phyloP scores from a whole-genome alignment of 1,284 basidiomycete species.

The Ganoderma boninense region DNA sequence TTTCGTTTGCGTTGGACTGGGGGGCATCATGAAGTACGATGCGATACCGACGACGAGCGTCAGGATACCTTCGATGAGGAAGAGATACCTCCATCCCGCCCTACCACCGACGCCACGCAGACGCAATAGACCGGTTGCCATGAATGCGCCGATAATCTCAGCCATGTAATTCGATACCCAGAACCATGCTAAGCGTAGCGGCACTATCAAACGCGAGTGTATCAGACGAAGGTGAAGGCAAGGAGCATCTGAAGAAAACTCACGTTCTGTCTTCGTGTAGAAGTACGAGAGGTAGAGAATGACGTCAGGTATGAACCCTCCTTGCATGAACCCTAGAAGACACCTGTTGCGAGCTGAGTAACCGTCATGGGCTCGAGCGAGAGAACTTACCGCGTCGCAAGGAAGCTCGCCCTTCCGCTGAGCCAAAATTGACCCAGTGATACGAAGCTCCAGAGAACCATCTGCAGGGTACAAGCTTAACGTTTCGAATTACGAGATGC shows the following conservation, averaged over 20 bases:
- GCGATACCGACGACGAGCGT: constrained; percentile 65
- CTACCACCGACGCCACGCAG: constrained; percentile 64
- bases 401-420: constrained; percentile 60
- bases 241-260: constrained; percentile 13
- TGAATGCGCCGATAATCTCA: constrained; percentile 63
- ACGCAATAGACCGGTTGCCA: constrained; percentile 70
- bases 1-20: constrained; percentile 73
- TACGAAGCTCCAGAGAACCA: constrained; percentile 63
- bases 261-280: constrained; percentile 68
- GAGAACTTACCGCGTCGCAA: constrained; percentile 45
- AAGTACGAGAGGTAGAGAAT: constrained; percentile 77
- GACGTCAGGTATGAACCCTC: constrained; percentile 71
- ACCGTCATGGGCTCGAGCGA: no score
- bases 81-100: constrained; percentile 67
- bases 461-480: constrained; percentile 42
- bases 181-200: constrained; percentile 71
- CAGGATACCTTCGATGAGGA: constrained; percentile 62
- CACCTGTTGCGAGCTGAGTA: constrained; percentile 27
- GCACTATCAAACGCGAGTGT: constrained; percentile 44
- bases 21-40: constrained; percentile 76
- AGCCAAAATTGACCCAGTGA: constrained; percentile 73
- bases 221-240: neutral
- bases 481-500: neutral
- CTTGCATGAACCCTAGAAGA: constrained; percentile 59
- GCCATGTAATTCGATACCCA: constrained; percentile 70